These are phyloP conservation scores for Amanita brunnescens DNA, from an alignment of 768 basidiomycete genomes.

Conservation along the genomic window DNA sequence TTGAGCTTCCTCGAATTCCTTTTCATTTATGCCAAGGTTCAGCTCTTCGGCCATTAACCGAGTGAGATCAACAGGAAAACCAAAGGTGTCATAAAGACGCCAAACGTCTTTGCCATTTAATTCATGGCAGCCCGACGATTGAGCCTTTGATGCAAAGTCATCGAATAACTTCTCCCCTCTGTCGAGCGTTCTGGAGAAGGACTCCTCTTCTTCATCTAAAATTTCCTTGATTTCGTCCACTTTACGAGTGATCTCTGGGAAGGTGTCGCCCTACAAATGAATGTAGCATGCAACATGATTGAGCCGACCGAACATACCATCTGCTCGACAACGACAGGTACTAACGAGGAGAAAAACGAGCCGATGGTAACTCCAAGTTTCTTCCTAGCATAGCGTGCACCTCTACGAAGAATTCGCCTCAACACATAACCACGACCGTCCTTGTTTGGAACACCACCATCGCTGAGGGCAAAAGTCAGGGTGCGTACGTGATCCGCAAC, in stretches of 20 bases:
- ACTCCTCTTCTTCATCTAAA: constrained; percentile 94
- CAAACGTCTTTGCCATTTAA: constrained; percentile 92
- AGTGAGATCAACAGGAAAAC: constrained; percentile 95
- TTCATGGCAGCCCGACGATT: constrained; percentile 49
- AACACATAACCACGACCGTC: constrained; percentile 97
- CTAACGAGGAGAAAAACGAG: constrained; percentile 87
- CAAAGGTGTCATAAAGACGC: constrained; percentile 96
- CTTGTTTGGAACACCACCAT: constrained; percentile 95
- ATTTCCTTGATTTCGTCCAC: constrained; percentile 86
- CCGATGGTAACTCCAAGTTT: constrained; percentile 91
- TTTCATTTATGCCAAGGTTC: constrained; percentile 74
- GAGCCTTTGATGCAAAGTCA: constrained; percentile 66
- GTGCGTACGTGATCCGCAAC: constrained; percentile 96
- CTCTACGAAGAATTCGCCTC: constrained; percentile 84
- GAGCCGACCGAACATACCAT: constrained; percentile 49
- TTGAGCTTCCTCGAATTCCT: constrained; percentile 85
- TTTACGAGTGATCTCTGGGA: constrained; percentile 88
- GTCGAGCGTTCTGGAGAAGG: constrained; percentile 94
- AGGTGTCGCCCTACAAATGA: constrained; percentile 61
- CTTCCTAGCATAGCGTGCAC: constrained; percentile 92
- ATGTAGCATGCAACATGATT: neutral
- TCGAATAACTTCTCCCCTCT: constrained; percentile 96
- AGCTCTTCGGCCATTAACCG: constrained; percentile 96
- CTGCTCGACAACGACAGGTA: constrained; percentile 83
- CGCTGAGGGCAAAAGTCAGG: constrained; percentile 89